Conservation (phyloP, 163 green algal genomes). For the Volvox carteri region DNA sequence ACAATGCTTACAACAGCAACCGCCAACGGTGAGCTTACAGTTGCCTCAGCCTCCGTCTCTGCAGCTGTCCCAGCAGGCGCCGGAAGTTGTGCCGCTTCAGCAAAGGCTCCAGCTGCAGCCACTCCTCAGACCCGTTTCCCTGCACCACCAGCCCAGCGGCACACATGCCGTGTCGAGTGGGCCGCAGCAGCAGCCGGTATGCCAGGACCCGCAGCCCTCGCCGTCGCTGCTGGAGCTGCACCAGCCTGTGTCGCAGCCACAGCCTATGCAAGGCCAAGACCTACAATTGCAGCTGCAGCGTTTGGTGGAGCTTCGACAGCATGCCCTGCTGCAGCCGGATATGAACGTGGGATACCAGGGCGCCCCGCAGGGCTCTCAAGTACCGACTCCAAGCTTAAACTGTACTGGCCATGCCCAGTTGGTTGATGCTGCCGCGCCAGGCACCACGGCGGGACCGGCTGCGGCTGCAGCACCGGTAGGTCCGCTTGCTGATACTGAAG, state of each 20-base stretch:
- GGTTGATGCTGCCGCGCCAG: background rate
- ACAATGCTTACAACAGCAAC: constrained; percentile 14
- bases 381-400: background rate
- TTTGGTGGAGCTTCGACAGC: background rate
- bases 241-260: background rate
- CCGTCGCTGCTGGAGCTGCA: background rate
- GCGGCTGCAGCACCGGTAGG: background rate
- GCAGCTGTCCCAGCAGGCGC: background rate
- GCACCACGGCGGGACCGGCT: background rate
- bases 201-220: background rate
- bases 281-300: constrained; percentile 1
- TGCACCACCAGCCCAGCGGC: background rate
- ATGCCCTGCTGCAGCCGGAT: background rate
- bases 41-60: background rate
- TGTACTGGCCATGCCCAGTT: background rate
- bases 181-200: background rate
- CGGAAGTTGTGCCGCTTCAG: background rate
- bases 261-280: background rate
- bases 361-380: background rate
- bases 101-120: background rate
- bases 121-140: background rate
- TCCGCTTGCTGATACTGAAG: background rate
- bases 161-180: background rate
- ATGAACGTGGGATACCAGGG: background rate
- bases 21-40: background rate